Evolutionary conservation across 257 asterid genomes (phyloP).

Genomic region (Ilex asprella): DNA sequence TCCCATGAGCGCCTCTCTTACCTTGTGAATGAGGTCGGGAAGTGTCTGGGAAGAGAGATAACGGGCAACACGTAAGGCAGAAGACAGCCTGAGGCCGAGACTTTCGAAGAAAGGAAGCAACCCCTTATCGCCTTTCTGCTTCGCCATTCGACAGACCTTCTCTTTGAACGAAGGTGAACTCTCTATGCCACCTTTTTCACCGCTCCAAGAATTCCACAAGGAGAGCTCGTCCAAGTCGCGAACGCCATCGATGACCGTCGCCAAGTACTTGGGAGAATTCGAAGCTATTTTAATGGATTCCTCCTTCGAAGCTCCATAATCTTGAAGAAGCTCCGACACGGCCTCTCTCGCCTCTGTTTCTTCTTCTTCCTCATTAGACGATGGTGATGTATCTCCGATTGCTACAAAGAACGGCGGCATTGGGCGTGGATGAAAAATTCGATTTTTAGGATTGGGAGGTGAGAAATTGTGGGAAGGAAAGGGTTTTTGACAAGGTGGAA

Average conservation of each 20-base stretch:
- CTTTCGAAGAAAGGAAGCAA: slow-evolving; percentile 80
- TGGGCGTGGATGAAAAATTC: no score
- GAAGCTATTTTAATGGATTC: slow-evolving; percentile 52
- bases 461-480: no score
- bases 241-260: slow-evolving; percentile 59
- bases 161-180: slow-evolving; percentile 24
- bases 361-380: slow-evolving; percentile 7
- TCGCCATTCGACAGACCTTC: slow-evolving; percentile 58
- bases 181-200: neutral
- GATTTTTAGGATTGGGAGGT: no score
- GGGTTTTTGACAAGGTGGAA: no score
- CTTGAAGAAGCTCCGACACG: slow-evolving; percentile 45
- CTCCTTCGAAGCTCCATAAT: slow-evolving; percentile 48
- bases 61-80: slow-evolving; percentile 71
- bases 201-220: slow-evolving; percentile 48
- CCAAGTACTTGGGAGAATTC: slow-evolving; percentile 57
- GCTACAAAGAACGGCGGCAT: no score
- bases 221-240: slow-evolving; percentile 60
- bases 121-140: slow-evolving; percentile 81
- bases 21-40: slow-evolving; percentile 64
- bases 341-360: slow-evolving; percentile 48
- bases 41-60: slow-evolving; percentile 49
- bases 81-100: slow-evolving; percentile 65
- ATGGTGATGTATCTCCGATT: no score
- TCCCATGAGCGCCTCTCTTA: neutral